Percentiles rank a stretch among this genome's conserved stretches.
Conservation (phyloP, 352 stramenopile species). For the Peronospora tabacina region DNA sequence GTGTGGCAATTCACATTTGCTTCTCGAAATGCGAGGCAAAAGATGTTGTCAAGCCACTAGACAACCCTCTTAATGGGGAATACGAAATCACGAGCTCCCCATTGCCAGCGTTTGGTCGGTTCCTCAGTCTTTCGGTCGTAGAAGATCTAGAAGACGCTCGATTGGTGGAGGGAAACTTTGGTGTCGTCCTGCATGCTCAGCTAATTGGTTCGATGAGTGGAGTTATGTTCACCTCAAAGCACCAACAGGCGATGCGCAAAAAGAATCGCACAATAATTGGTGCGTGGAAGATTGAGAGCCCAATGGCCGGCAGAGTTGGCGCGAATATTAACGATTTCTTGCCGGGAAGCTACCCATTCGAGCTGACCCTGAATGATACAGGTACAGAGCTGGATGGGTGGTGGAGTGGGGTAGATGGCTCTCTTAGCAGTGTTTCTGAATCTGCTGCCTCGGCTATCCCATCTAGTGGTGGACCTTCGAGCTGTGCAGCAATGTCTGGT, state of each 20-base stretch:
- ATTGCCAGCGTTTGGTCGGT: conserved; percentile 38
- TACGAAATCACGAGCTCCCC: conserved; percentile 58
- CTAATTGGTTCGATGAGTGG: conserved; percentile 52
- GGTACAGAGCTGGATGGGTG: conserved; percentile 59
- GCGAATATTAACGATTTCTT: conserved; percentile 57
- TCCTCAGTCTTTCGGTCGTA: conserved; percentile 54
- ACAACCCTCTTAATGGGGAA: conserved; percentile 64
- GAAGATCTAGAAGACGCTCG: conserved; percentile 41
- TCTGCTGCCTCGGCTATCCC: conserved; percentile 16
- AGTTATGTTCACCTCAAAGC: conserved; percentile 37
- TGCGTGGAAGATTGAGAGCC: conserved; percentile 49
- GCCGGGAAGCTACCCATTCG: conserved; percentile 58
- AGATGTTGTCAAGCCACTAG: conserved; percentile 49
- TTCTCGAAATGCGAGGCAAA: conserved; percentile 50
- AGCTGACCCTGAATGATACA: conserved; percentile 45
- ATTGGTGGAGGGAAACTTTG: conserved; percentile 63
- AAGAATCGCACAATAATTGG: conserved; percentile 44
- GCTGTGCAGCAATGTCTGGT: conserved; percentile 5
- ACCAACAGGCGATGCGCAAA: conserved; percentile 15
- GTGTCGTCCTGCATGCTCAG: conserved; percentile 57
- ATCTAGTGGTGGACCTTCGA: conserved; percentile 6
- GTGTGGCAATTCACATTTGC: conserved; percentile 70
- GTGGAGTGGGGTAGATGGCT: conserved; percentile 56
- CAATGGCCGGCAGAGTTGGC: conserved; percentile 24
- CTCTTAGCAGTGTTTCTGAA: conserved; percentile 13